Evolutionary conservation across 345 rosid species (phyloP).

Genomic region (Hibiscus trionum): DNA sequence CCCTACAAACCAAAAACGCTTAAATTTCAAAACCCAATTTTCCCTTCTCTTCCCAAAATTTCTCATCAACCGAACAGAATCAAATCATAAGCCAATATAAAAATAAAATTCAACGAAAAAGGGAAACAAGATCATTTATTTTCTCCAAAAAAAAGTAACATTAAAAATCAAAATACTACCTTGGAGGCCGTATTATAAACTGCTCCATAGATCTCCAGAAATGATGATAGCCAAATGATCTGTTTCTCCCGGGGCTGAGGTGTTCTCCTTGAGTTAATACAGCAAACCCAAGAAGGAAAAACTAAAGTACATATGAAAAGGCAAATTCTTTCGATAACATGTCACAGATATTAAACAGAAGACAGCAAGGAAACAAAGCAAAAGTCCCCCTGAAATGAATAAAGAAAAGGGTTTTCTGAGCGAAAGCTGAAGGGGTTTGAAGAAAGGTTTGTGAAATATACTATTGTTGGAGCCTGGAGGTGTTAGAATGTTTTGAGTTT

Average conservation of each 20-base stretch:
- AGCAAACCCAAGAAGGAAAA: not conserved
- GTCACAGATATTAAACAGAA: not conserved
- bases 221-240: not conserved
- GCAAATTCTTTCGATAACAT: not conserved
- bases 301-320: not conserved
- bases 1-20: not conserved
- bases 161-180: constrained; percentile 27
- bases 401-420: constrained; percentile 4
- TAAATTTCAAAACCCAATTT: not conserved
- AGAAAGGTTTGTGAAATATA: not conserved
- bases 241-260: not conserved
- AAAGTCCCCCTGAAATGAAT: not conserved
- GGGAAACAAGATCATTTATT: not conserved
- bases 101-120: constrained; percentile 3
- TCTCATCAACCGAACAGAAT: constrained; percentile 12
- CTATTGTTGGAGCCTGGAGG: not conserved
- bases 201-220: constrained; percentile 57
- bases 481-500: constrained; percentile 2
- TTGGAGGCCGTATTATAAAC: constrained; percentile 92
- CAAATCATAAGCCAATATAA: not conserved
- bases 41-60: not conserved
- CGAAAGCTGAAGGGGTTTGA: no score
- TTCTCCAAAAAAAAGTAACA: not conserved
- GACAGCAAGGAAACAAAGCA: not conserved
- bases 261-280: not conserved